Evolutionary conservation across 305 asterid species (phyloP), one percentile per base, ranked within the genome.

Genomic region (Petunia hybrid): DNA sequence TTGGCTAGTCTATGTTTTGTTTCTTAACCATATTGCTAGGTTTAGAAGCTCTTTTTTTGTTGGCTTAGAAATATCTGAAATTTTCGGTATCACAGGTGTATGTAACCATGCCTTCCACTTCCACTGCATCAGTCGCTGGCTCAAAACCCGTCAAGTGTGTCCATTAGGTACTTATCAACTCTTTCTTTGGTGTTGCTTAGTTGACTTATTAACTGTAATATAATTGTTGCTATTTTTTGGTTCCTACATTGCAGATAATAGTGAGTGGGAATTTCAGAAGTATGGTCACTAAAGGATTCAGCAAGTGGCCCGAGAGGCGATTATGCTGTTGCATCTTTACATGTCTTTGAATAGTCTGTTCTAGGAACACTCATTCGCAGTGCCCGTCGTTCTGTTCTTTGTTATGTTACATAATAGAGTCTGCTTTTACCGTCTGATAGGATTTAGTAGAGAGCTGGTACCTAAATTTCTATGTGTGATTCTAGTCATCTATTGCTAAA

Each of bases 101-200:
- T 95, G 99, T 91, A 95, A 93, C 85, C 99, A 95, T 74, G 99
- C 99, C 42, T 95, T 95, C 86, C 99, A 93, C 88, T 95, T 95
- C 84, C 99, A 93, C 73, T 93, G 98, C 91, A 92, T 93, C 78
- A 92, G 97, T 90, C 91, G 97, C 81, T 95, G 98, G 99, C 97
- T 95, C 81, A 95, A 95, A 87, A 93, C 98, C 65, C 94, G 98
- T 74, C 98, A 95, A 95, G 99, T 95, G 75, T 93, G 98, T 86
- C 99, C 98, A 8, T 84, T 93, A 39, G 99, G 99, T 92, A 88
- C 79, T 1, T 70, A 70, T 70, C 22, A 31, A 70, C 77, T 31
- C 1, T 70, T 4, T 70, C 43, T 70, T 70, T 46, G 42, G 31
- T 6, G 38, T 42, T 70, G 42, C 46, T 31, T 31, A 9, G 61